Percentiles rank a stretch among this genome's conserved stretches.
Conservation (phyloP, 345 rosid species). For the Citrus medica region DNA sequence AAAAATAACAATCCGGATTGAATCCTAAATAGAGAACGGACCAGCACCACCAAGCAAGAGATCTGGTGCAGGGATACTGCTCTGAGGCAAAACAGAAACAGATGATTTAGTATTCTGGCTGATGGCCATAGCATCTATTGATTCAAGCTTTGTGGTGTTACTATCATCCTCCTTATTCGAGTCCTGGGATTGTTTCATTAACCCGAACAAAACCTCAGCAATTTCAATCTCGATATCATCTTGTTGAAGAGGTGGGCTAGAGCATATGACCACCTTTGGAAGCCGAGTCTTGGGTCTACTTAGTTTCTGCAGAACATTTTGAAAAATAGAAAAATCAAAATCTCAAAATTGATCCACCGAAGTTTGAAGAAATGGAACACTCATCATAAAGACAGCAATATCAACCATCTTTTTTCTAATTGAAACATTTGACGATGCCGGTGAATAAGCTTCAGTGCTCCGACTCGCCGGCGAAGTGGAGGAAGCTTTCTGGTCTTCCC, state of each 20-base stretch:
- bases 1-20: background rate
- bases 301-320: slow-evolving; percentile 20
- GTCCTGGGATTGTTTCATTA: slow-evolving; percentile 42
- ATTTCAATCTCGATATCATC: slow-evolving; percentile 65
- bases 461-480: slow-evolving; percentile 43
- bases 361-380: background rate
- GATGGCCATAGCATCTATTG: slow-evolving; percentile 17
- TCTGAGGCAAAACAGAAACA: slow-evolving; percentile 7
- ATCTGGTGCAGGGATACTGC: slow-evolving; percentile 14
- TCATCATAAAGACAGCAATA: background rate
- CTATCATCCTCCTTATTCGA: slow-evolving; percentile 33
- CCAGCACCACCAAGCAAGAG: slow-evolving; percentile 7
- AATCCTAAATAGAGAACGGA: background rate
- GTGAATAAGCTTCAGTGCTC: slow-evolving; percentile 36
- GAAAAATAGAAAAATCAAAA: background rate
- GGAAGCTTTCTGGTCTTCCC: slow-evolving; percentile 38
- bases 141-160: slow-evolving; percentile 17
- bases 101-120: slow-evolving; percentile 8
- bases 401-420: slow-evolving; percentile 47
- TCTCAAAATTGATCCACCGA: background rate
- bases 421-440: slow-evolving; percentile 42
- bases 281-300: slow-evolving; percentile 37
- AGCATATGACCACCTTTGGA: slow-evolving; percentile 34
- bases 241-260: slow-evolving; percentile 36
- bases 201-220: slow-evolving; percentile 56